A percentile compares a stretch with the other conserved stretches of the same genome.
Conservation (phyloP, 352 stramenopile genomes). For the Phytophthora cryptogea region DNA sequence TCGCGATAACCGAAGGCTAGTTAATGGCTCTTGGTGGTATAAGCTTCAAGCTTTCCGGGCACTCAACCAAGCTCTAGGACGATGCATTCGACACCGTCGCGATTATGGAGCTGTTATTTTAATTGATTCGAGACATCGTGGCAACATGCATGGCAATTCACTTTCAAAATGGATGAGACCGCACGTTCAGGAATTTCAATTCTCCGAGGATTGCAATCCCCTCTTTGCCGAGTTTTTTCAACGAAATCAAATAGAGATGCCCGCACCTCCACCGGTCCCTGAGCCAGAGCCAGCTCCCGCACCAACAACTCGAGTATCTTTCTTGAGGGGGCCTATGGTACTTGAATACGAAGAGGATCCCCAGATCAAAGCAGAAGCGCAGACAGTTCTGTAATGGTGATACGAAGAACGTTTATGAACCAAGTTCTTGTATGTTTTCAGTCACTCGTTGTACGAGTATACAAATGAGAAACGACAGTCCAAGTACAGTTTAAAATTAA, state of each 20-base stretch:
- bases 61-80: slow-evolving; percentile 98
- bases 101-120: slow-evolving; percentile 99
- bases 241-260: slow-evolving; percentile 51
- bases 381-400: slow-evolving; percentile 11
- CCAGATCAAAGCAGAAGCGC: slow-evolving; percentile 10
- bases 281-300: slow-evolving; percentile 3
- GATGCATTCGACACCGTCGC: slow-evolving; percentile 97
- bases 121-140: slow-evolving; percentile 89
- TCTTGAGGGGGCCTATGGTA: slow-evolving; percentile 24
- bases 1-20: slow-evolving; percentile 46
- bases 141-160: slow-evolving; percentile 59
- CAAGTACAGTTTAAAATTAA: neutral
- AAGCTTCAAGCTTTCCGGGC: slow-evolving; percentile 96
- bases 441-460: too few relatives aligned
- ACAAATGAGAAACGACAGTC: neutral
- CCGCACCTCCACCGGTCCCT: slow-evolving; percentile 14
- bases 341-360: slow-evolving; percentile 49
- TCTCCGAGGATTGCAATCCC: slow-evolving; percentile 48
- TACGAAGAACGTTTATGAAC: slow-evolving; percentile 6
- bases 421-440: neutral
- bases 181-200: slow-evolving; percentile 66
- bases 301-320: neutral
- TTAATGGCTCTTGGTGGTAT: slow-evolving; percentile 93
- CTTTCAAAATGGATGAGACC: slow-evolving; percentile 85
- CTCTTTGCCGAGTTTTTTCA: slow-evolving; percentile 64